These are phyloP conservation scores for Bipolaris bicolor DNA, from an alignment of 2,329 filamentous ascomycete genomes.

Conservation along the genomic window DNA sequence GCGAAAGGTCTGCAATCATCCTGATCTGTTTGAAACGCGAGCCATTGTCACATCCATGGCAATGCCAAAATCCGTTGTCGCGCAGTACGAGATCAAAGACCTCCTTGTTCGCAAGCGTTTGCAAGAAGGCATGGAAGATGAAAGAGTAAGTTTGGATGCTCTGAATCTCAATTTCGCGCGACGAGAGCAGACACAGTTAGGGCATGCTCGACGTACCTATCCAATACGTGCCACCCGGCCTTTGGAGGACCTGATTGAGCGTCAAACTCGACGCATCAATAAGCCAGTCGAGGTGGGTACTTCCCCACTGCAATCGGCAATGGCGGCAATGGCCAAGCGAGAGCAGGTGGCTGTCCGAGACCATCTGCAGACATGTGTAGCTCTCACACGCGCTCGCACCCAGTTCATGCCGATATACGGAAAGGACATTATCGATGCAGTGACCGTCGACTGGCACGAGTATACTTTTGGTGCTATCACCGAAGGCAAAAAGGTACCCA, in stretches of 20 bases:
- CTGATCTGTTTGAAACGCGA: slow-evolving; percentile 92
- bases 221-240: slow-evolving; percentile 68
- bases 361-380: slow-evolving; percentile 79
- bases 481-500: slow-evolving; percentile 47
- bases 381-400: slow-evolving; percentile 79
- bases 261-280: slow-evolving; percentile 66
- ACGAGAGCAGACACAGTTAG: slow-evolving; percentile 66
- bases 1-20: slow-evolving; percentile 97
- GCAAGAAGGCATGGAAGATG: slow-evolving; percentile 66
- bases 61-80: slow-evolving; percentile 78
- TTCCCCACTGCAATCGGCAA: slow-evolving; percentile 70
- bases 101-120: slow-evolving; percentile 70
- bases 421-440: slow-evolving; percentile 73
- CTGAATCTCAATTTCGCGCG: slow-evolving; percentile 78
- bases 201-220: slow-evolving; percentile 53
- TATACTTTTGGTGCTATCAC: slow-evolving; percentile 45
- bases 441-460: slow-evolving; percentile 63
- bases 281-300: slow-evolving; percentile 58
- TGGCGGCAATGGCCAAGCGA: slow-evolving; percentile 72
- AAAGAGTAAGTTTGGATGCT: slow-evolving; percentile 72
- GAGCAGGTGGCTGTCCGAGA: slow-evolving; percentile 70
- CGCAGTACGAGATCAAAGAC: slow-evolving; percentile 76
- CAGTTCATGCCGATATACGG: slow-evolving; percentile 84
- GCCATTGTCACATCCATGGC: slow-evolving; percentile 97
- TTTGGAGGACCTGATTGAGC: slow-evolving; percentile 73